Evolutionary conservation across 169 alveolate species (phyloP).

Genomic region (Cystoisospora suis): DNA sequence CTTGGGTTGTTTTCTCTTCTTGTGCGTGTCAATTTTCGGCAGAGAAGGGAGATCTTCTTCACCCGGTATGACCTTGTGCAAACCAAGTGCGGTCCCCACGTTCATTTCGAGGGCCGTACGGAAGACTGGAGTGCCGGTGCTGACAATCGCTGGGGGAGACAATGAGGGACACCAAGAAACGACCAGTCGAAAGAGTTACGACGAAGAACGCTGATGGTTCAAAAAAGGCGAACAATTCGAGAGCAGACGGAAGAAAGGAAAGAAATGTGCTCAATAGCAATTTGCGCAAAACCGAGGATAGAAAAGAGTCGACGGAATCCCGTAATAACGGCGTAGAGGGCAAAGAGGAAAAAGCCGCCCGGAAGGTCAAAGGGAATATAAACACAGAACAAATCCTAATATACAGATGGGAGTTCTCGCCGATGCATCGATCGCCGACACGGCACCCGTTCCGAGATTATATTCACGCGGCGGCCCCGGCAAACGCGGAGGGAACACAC

Average conservation of each 20-base stretch:
- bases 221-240: not conserved
- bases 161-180: not conserved
- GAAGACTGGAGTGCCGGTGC: not conserved
- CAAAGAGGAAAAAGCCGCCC: not conserved
- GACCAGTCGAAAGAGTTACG: not conserved
- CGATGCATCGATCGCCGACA: no score
- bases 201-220: not conserved
- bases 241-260: not conserved
- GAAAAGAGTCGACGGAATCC: no score
- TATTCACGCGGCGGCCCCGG: no score
- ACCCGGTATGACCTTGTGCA: not conserved
- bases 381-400: no score
- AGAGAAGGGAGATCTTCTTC: slow-evolving; percentile 16
- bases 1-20: not conserved
- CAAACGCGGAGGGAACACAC: no score
- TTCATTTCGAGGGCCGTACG: not conserved
- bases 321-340: no score
- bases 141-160: not conserved
- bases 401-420: no score
- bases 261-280: no score
- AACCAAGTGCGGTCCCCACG: not conserved
- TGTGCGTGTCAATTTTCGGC: not conserved
- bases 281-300: no score
- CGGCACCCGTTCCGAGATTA: no score
- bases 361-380: no score